A percentile compares a stretch with the other conserved stretches of the same genome.
phyloP scores from a whole-genome alignment of 768 basidiomycete genomes.

The Pleurotus tuber-regium region DNA sequence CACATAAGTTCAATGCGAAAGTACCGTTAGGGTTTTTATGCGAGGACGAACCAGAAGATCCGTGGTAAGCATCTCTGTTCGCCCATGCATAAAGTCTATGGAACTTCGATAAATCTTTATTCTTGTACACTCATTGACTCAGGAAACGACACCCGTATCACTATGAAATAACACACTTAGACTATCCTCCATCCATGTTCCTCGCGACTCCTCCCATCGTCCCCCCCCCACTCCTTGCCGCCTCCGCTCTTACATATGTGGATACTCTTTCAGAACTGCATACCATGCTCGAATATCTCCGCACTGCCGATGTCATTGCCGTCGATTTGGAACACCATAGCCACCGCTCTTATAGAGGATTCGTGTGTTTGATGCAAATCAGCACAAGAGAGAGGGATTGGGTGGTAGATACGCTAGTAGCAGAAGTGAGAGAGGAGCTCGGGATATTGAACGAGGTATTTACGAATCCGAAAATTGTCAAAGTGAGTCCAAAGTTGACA shows the following conservation, averaged over 20 bases:
- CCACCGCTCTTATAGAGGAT: conserved; percentile 80
- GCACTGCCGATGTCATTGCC: conserved; percentile 72
- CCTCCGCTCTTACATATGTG: conserved; percentile 71
- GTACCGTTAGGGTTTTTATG: conserved; percentile 71
- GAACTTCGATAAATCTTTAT: too few relatives aligned
- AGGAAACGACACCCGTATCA: conserved; percentile 74
- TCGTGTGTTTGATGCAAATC: conserved; percentile 92
- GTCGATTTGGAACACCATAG: conserved; percentile 95
- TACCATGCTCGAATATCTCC: conserved; percentile 67
- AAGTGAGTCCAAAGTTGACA: too few relatives aligned
- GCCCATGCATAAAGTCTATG: not conserved
- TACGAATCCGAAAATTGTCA: conserved; percentile 79
- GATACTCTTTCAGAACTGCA: conserved; percentile 54
- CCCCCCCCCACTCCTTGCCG: conserved; percentile 56
- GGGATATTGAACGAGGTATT: conserved; percentile 80
- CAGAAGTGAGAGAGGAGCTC: conserved; percentile 65
- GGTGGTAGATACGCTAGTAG: conserved; percentile 75
- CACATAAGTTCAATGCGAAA: conserved; percentile 79
- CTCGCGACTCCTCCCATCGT: conserved; percentile 41
- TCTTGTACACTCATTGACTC: not conserved
- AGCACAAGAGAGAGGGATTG: conserved; percentile 84
- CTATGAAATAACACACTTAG: conserved; percentile 76
- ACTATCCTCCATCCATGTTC: conserved; percentile 72
- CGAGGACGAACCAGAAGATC: conserved; percentile 4
- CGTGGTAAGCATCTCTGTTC: not conserved